phyloP scores from a whole-genome alignment of 768 basidiomycete species.

The Leccinum olivaceopallidum region DNA sequence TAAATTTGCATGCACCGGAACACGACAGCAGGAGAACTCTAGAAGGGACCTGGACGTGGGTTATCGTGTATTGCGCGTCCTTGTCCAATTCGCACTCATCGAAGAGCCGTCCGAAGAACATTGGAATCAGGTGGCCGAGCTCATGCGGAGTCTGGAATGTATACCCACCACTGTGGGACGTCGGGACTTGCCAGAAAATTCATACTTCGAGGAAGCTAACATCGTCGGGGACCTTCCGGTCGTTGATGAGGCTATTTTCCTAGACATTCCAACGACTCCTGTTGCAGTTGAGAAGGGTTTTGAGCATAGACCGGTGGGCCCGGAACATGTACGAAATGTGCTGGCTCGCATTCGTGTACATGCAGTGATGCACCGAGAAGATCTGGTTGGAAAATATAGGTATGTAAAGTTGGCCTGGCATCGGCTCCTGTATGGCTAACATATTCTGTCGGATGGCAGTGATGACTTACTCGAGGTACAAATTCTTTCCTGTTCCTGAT shows the following conservation, averaged over 20 bases:
- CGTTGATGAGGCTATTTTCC: constrained; percentile 2
- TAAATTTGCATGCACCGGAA: constrained; percentile 50
- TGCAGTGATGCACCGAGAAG: constrained; percentile 15
- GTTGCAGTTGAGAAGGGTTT: neutral
- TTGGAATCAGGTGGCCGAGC: constrained; percentile 58
- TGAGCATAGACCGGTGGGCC: neutral
- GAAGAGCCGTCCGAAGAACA: constrained; percentile 42
- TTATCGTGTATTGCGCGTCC: constrained; percentile 58
- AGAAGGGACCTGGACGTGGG: constrained; percentile 38
- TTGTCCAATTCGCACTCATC: constrained; percentile 77
- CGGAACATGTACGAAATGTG: constrained; percentile 7
- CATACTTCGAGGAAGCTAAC: constrained; percentile 85
- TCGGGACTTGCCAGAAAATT: constrained; percentile 60
- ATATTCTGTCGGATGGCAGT: no score
- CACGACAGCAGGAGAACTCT: constrained; percentile 1
- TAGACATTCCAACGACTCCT: neutral
- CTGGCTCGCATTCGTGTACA: neutral
- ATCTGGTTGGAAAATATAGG: constrained; percentile 10
- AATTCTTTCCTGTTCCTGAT: no score
- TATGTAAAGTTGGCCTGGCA: constrained; percentile 45
- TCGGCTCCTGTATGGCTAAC: constrained; percentile 20
- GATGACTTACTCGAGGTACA: no score
- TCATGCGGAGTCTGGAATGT: constrained; percentile 54
- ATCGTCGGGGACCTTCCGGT: constrained; percentile 48
- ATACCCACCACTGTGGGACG: constrained; percentile 73